Evolutionary conservation across 257 asterid species (phyloP).

Genomic region (Plantago major): DNA sequence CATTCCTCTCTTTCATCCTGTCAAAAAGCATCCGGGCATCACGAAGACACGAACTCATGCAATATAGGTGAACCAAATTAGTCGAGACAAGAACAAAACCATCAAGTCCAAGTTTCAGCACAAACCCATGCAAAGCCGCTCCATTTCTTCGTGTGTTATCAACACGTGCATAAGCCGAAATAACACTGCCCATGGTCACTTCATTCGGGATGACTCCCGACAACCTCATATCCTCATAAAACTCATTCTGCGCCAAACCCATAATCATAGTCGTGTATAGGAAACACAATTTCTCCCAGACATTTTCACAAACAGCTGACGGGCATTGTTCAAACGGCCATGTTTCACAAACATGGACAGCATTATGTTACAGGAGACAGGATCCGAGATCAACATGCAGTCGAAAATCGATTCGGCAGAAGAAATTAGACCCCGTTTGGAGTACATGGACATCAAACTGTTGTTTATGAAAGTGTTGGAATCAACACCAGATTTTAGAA

Average conservation of each 20-base stretch:
- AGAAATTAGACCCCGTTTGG: constrained; percentile 48
- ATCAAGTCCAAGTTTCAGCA: constrained; percentile 63
- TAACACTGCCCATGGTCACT: constrained; percentile 72
- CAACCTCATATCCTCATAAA: constrained; percentile 36
- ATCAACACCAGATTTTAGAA: constrained; percentile 55
- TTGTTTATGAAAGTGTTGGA: constrained; percentile 61
- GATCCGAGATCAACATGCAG: constrained; percentile 36
- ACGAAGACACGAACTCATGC: constrained; percentile 30
- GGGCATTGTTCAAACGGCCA: constrained; percentile 51
- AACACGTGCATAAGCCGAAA: constrained; percentile 52
- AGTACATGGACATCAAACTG: constrained; percentile 79
- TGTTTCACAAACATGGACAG: constrained; percentile 45
- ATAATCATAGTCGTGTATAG: constrained; percentile 74
- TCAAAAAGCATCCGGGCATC: constrained; percentile 51
- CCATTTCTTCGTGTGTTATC: constrained; percentile 31
- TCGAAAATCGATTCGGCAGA: constrained; percentile 53
- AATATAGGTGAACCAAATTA: constrained; percentile 65
- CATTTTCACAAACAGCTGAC: constrained; percentile 74
- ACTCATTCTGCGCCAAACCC: constrained; percentile 60
- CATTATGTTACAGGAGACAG: constrained; percentile 74
- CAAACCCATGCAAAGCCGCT: constrained; percentile 60
- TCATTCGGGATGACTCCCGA: constrained; percentile 62
- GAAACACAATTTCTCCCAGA: constrained; percentile 53
- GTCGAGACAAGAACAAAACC: constrained; percentile 54
- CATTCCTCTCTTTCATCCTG: constrained; percentile 53